Base-by-base conservation (phyloP, 352 stramenopile species). In the Phytopythium aichiense region DNA sequence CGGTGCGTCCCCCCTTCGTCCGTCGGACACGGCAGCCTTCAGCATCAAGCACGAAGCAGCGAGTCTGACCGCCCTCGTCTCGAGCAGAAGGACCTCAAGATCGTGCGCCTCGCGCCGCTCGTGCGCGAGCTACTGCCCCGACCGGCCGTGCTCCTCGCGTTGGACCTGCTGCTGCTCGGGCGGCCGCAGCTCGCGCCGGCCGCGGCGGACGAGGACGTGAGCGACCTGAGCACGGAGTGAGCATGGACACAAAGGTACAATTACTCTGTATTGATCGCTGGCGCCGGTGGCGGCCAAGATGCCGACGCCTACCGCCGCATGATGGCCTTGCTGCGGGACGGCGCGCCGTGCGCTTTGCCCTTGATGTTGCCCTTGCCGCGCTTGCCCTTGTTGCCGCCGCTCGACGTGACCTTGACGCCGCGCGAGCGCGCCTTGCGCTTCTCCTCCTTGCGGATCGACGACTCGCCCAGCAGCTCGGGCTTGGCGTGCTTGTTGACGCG, bases 371-470 rank as follows among this genome's bases (percentile, higher is more conserved):
- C 80, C 58, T 84, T 86, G 56, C 78, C 79, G n/a, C 78, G 77
- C 66, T 87, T 88, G 43, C 72, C 49, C 54, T 77, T 76, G 54
- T 71, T 63, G 60, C 73, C 72, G 63, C 71, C 68, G 33, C 72
- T 77, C 28, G 55, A 58, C 28, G 77, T 71, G 30, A 87, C 75
- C 61, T 92, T 94, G 63, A 87, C 72, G 58, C 85, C 85, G 40
- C 83, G 84, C 57, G 86, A 95, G 31, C 86, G 81, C 53, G 80
- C 83, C 68, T 95, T 95, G 50, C 86, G 84, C 64, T 79, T 84
- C 71, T 95, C 84, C 65, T 93, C 86, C 66, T 95, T 93, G 59
- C 86, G 86, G 63, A 95, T 95, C 69, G 83, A 88, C 54, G 60
- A 69, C 61, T 95, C 86, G 53, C 69, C 83, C 54, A 91, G 72